Evolutionary conservation across 768 basidiomycete genomes (phyloP).

Genomic region (Leccinellum luteum): DNA sequence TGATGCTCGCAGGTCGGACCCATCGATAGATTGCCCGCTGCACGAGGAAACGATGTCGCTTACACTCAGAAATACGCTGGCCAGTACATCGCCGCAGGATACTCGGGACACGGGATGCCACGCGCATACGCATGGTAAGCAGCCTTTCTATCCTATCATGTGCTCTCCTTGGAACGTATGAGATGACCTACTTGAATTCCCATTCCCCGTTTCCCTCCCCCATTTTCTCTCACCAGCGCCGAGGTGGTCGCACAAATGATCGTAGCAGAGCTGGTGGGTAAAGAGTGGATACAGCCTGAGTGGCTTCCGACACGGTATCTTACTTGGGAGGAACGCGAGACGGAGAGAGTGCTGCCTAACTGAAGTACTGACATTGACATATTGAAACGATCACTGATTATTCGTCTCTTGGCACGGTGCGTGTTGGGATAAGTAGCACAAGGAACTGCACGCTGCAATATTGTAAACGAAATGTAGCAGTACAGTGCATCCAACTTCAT

Average conservation of each 20-base stretch:
- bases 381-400: not conserved
- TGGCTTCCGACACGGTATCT: constrained; percentile 64
- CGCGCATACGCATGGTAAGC: constrained; percentile 62
- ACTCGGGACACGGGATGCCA: constrained; percentile 79
- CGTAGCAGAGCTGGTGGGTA: constrained; percentile 41
- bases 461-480: not conserved
- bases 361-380: not conserved
- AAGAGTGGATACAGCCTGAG: constrained; percentile 48
- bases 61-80: constrained; percentile 37
- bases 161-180: not conserved
- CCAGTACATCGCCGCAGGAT: constrained; percentile 73
- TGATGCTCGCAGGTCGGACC: constrained; percentile 53
- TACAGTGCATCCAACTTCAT: not conserved
- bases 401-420: not conserved
- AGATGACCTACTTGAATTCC: not conserved
- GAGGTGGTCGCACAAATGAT: constrained; percentile 64
- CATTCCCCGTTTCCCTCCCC: not conserved
- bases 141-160: not conserved
- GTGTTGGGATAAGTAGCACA: not conserved
- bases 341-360: not conserved
- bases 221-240: constrained; percentile 40
- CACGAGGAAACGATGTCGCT: constrained; percentile 15
- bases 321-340: constrained; percentile 29
- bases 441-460: not conserved
- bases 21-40: constrained; percentile 35